Base-by-base conservation (phyloP, 768 basidiomycete species). In the Mycena haematopus region DNA sequence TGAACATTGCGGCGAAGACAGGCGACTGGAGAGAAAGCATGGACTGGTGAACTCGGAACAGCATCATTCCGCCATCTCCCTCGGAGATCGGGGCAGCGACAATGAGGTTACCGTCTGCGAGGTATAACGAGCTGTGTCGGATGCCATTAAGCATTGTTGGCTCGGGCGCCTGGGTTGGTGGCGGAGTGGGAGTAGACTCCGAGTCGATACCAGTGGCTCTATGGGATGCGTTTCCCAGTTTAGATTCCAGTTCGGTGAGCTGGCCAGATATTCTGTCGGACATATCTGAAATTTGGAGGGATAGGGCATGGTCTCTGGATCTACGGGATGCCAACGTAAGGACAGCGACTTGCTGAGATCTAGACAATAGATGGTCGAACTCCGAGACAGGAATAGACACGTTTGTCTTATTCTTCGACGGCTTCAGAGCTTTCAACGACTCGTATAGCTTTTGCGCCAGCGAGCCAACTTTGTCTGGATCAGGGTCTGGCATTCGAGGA, bases 41-140 rank as follows among this genome's bases (percentile, higher is more conserved):
- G 24, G 61, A 66, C 31, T 66, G 58, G 42, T 68, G 67, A 9
- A 66, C 62, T n/a, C 65, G 65, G 44, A 68, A 68, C 19, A 68
- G 29, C 31, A 60, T 27, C 4, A 60, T 60, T 19, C 63, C 53
- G 10, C 49, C 51, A 17, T 45, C 51, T 33, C 49, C 52, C 25
- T 46, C 52, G 24, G 54, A 33, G 33, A 50, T 31, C 25, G 60
- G 55, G 25, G 72, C 73, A 21, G 70, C 73, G 21, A 76, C 59
- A 14, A 76, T 70, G 44, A 75, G 65, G 58, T 73, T 75, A 24
- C 75, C 75, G 57, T 76, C 75, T 31, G 69, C 64, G 54, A 69
- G 71, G 63, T 75, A 76, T 6, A 76, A 69, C 17, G 68, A 50
- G 36, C 29, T 38, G 51, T 65, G 63, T 9, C 63, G 53, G 45